phyloP scores from a whole-genome alignment of 1,284 basidiomycete genomes.

The Leccinum angustisporum region DNA sequence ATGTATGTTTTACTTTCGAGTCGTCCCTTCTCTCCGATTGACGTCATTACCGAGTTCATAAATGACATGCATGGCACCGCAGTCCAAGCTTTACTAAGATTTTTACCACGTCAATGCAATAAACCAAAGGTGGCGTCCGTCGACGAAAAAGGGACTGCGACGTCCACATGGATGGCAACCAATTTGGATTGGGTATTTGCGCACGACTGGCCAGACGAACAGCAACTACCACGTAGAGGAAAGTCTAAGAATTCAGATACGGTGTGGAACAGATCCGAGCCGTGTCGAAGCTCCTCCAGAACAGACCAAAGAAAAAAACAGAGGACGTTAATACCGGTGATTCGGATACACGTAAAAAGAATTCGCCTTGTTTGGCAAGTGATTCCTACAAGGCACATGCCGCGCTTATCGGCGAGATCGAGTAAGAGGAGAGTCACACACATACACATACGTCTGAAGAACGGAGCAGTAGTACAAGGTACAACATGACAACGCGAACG shows the following conservation, averaged over 20 bases:
- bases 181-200: not conserved
- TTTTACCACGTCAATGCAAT: not conserved
- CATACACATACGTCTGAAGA: not conserved
- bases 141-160: not conserved
- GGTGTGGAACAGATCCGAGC: slow-evolving; percentile 16
- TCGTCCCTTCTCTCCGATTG: not conserved
- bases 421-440: slow-evolving; percentile 1
- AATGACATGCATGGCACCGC: not conserved
- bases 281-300: not conserved
- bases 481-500: not conserved
- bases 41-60: not conserved
- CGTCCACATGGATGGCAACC: not conserved
- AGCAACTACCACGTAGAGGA: not conserved
- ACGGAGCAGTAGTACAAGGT: not conserved
- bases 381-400: slow-evolving; percentile 1
- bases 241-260: not conserved
- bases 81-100: not conserved
- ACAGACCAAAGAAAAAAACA: not conserved
- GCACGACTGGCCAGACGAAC: not conserved
- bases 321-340: slow-evolving; percentile 2
- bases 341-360: slow-evolving; percentile 14
- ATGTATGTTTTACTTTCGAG: not conserved
- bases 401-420: not conserved
- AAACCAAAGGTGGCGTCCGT: not conserved
- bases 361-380: not conserved